Evolutionary conservation across 1,139 yeast species (phyloP).

Genomic region (Suhomyces bokatorum): DNA sequence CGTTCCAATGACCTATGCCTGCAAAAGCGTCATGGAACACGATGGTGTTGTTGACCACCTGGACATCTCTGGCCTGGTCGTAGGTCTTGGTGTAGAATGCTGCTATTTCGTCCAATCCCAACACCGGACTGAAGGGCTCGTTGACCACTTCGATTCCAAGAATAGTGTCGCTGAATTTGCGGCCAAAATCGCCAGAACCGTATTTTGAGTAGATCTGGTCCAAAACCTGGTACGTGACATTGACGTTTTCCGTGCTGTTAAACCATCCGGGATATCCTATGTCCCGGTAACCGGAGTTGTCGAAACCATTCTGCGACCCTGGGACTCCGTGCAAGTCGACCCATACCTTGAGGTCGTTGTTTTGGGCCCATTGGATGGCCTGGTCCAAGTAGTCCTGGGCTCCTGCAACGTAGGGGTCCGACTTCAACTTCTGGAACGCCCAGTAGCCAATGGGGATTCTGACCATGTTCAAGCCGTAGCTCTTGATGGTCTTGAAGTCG

Average conservation of each 20-base stretch:
- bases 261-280: slow-evolving; percentile 53
- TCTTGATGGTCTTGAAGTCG: slow-evolving; percentile 50
- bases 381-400: slow-evolving; percentile 54
- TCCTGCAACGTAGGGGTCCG: slow-evolving; percentile 61
- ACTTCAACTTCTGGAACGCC: slow-evolving; percentile 52
- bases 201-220: slow-evolving; percentile 45
- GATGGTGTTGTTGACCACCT: slow-evolving; percentile 44
- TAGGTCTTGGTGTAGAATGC: slow-evolving; percentile 46
- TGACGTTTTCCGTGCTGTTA: slow-evolving; percentile 38
- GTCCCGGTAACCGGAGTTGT: slow-evolving; percentile 60
- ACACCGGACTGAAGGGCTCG: slow-evolving; percentile 56
- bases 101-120: slow-evolving; percentile 39
- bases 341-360: slow-evolving; percentile 55
- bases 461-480: slow-evolving; percentile 58
- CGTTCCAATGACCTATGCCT: slow-evolving; percentile 51
- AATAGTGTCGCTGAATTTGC: slow-evolving; percentile 47
- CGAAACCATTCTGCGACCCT: slow-evolving; percentile 72
- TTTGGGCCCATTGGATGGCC: slow-evolving; percentile 57
- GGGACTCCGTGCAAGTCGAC: slow-evolving; percentile 68
- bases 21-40: slow-evolving; percentile 63
- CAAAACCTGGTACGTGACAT: slow-evolving; percentile 46
- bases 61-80: slow-evolving; percentile 34
- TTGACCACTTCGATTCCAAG: slow-evolving; percentile 65
- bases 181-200: slow-evolving; percentile 33
- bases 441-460: slow-evolving; percentile 69